These are phyloP conservation scores for Solanum chilense DNA, from an alignment of 257 asterid species.

Conservation along the genomic window DNA sequence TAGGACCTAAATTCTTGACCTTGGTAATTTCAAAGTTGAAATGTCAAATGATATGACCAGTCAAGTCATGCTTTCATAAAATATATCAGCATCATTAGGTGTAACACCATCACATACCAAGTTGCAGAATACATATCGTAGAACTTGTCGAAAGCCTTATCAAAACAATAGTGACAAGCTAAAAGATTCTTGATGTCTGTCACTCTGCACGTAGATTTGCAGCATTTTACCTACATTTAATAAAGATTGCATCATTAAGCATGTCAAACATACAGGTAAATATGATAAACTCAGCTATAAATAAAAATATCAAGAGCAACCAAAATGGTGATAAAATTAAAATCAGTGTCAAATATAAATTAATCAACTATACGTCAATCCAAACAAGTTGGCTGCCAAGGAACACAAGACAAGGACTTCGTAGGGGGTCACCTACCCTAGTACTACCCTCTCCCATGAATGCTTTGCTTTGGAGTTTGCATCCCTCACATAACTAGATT, in stretches of 20 bases:
- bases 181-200: constrained; percentile 60
- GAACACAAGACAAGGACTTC: neutral
- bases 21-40: neutral
- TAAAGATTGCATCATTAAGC: neutral
- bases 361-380: neutral
- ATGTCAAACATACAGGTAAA: neutral
- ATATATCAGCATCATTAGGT: neutral
- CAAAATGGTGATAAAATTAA: neutral
- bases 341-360: neutral
- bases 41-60: neutral
- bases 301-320: neutral
- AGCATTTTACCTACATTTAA: constrained; percentile 65
- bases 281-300: neutral
- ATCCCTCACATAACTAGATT: neutral
- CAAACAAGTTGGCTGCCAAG: neutral
- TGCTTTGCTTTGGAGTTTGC: neutral
- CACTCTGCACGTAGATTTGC: constrained; percentile 70
- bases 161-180: constrained; percentile 67
- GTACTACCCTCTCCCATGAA: neutral
- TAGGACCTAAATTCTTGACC: neutral
- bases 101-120: constrained; percentile 37
- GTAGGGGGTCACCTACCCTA: neutral
- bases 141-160: constrained; percentile 80
- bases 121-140: constrained; percentile 77
- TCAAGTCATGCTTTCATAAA: neutral